Evolutionary conservation across 345 rosid genomes (phyloP).

Genomic region (Lepidium aucheri): DNA sequence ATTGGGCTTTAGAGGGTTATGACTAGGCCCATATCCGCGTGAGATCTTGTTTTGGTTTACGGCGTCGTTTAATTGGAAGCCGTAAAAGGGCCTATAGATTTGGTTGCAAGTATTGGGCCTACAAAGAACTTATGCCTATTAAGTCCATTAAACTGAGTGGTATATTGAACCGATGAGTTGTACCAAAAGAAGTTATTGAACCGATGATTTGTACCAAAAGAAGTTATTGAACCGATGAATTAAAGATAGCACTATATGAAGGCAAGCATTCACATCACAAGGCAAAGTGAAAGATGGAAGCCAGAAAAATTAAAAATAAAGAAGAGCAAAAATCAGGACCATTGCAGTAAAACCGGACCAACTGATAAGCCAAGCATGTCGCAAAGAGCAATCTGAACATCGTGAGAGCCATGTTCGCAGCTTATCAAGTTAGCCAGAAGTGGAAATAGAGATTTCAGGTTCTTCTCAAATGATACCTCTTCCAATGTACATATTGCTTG

Average conservation of each 20-base stretch:
- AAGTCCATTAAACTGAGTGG: neutral
- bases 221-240: neutral
- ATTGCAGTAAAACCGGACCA: slow-evolving; percentile 71
- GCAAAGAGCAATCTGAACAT: slow-evolving; percentile 81
- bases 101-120: neutral
- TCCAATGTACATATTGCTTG: slow-evolving; percentile 75
- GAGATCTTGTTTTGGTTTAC: too few species aligned
- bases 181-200: neutral
- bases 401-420: slow-evolving; percentile 87
- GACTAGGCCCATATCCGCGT: neutral
- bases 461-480: slow-evolving; percentile 63
- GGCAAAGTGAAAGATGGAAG: neutral
- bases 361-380: slow-evolving; percentile 77
- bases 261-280: slow-evolving; percentile 15
- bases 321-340: slow-evolving; percentile 37
- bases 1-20: neutral
- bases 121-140: neutral
- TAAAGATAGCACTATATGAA: neutral
- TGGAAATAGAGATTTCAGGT: slow-evolving; percentile 61
- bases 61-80: neutral
- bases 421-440: slow-evolving; percentile 67
- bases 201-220: neutral
- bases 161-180: neutral
- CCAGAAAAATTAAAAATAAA: neutral
- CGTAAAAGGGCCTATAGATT: neutral